Base-by-base conservation (phyloP, 83 land plant genomes). In the Thuja plicata region DNA sequence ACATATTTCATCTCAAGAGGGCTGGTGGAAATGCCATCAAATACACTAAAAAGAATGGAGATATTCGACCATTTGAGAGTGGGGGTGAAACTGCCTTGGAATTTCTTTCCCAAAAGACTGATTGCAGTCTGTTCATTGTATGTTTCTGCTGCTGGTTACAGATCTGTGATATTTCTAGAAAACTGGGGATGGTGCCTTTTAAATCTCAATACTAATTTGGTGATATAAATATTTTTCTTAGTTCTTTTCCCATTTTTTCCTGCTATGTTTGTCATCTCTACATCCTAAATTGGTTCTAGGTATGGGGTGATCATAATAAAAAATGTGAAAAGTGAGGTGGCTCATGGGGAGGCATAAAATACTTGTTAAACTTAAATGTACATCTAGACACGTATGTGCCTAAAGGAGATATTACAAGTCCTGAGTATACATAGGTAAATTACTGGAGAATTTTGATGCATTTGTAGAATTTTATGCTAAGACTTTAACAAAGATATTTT, bases 11-110 rank as follows among this genome's bases (percentile, higher is more conserved):
- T 48, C 91, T 98, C 52, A 95, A 93, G 91, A 98, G 91, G 48
- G 88, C 87, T 30, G 93, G 90, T 27, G 97, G 91, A 5, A 92
- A 87, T 87, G 93, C 97, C 2, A 87, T 97, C 86, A 93, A 90
- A 83, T 97, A 85, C 86, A 89, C 96, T 11, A 92, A 91, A 86
- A 96, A 93, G 91, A 98, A 98, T 89, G 97, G 90, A 8, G 91
- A 92, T 37, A 91, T 98, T 34, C 93, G 93, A 85, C 99, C 99
- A 0, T 98, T 98, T 91, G 99, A 98, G 86, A 92, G 93, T 83
- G 97, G 94, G 8, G 99, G 99, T 13, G 99, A 97, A 66, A 90
- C 99, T 73, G 91, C 96, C 35, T 87, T 98, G 82, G 99, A 98
- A 93, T 96, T 93, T 90, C 95, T 97, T 60, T 98, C 99, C 13